Conservation (phyloP, 352 stramenopile genomes). For the Aphanomyces euteiches region DNA sequence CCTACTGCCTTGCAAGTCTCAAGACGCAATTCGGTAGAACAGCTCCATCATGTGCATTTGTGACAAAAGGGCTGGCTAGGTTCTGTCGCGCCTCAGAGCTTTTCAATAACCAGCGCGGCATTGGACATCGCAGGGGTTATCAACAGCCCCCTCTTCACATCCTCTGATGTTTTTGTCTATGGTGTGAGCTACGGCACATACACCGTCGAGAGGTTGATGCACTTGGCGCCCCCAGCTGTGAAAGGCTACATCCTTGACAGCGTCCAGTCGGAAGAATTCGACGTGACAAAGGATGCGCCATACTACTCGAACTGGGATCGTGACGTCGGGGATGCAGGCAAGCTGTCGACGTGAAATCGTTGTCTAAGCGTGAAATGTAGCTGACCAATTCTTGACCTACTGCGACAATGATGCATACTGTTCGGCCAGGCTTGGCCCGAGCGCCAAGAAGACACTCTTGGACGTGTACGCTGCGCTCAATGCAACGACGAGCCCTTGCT, state of each 20-base stretch:
- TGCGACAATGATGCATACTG: constrained; percentile 22
- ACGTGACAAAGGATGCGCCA: not conserved
- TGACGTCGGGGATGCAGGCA: constrained; percentile 45
- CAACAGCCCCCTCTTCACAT: constrained; percentile 2
- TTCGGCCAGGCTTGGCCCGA: constrained; percentile 11
- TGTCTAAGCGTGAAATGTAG: not conserved
- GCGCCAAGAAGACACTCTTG: constrained; percentile 9
- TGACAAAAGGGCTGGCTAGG: not conserved
- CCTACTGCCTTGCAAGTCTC: constrained; percentile 36
- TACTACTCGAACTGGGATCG: constrained; percentile 76
- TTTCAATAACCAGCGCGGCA: constrained; percentile 47
- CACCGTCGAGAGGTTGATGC: constrained; percentile 32
- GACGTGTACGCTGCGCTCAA: constrained; percentile 8
- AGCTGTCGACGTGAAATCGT: not conserved
- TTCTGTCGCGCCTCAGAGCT: constrained; percentile 24
- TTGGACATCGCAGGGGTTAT: constrained; percentile 38
- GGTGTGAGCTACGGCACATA: constrained; percentile 39
- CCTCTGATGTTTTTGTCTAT: constrained; percentile 32
- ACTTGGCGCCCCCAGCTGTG: constrained; percentile 32
- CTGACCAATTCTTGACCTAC: constrained; percentile 6
- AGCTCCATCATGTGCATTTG: too few species aligned
- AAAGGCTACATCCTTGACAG: constrained; percentile 37
- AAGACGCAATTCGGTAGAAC: constrained; percentile 32
- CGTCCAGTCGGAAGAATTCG: constrained; percentile 26
- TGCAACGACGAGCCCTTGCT: constrained; percentile 11